A percentile compares a stretch with the other conserved stretches of the same genome.
Conservation (phyloP, 2,329 filamentous ascomycete species). For the Mariannaea sp. region DNA sequence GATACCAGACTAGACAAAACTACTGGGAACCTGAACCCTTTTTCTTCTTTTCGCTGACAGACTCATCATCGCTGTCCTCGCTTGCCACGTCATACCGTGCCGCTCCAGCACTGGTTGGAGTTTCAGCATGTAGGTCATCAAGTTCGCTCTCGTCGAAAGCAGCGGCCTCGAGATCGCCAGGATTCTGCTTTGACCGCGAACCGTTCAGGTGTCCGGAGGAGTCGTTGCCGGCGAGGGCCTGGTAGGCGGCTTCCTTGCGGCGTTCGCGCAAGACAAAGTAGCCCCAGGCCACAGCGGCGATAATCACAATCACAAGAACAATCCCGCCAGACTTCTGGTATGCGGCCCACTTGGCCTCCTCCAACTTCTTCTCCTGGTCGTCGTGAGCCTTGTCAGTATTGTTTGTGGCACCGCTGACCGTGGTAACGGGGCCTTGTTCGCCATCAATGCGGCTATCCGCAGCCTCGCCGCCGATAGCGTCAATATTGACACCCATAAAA, state of each 20-base stretch:
- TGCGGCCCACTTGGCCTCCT: slow-evolving; percentile 84
- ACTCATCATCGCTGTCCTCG: slow-evolving; percentile 48
- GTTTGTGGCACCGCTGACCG: slow-evolving; percentile 71
- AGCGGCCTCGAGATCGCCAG: slow-evolving; percentile 63
- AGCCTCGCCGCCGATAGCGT: slow-evolving; percentile 79
- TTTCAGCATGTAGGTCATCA: slow-evolving; percentile 61
- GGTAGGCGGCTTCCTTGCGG: slow-evolving; percentile 59
- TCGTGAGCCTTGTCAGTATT: slow-evolving; percentile 59
- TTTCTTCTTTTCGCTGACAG: slow-evolving; percentile 31
- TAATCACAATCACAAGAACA: slow-evolving; percentile 78
- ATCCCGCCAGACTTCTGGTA: slow-evolving; percentile 88
- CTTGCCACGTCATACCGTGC: slow-evolving; percentile 60
- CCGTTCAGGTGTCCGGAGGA: slow-evolving; percentile 47
- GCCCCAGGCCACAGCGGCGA: slow-evolving; percentile 76
- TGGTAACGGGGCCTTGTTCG: slow-evolving; percentile 78
- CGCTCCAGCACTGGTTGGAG: slow-evolving; percentile 49
- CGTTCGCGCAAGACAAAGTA: slow-evolving; percentile 70
- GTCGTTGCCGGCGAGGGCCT: slow-evolving; percentile 51
- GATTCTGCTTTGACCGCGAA: slow-evolving; percentile 53
- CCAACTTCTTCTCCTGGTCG: slow-evolving; percentile 67
- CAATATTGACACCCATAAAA: slow-evolving; percentile 92
- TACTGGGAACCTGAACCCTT: slow-evolving; percentile 6
- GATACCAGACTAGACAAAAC: not conserved
- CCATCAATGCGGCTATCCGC: slow-evolving; percentile 83
- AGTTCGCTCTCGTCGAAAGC: slow-evolving; percentile 71